A percentile compares a stretch with the other conserved stretches of the same genome.
Evolutionary conservation across 805 yeast genomes (phyloP).

Genomic region (Ogataea methylovora): DNA sequence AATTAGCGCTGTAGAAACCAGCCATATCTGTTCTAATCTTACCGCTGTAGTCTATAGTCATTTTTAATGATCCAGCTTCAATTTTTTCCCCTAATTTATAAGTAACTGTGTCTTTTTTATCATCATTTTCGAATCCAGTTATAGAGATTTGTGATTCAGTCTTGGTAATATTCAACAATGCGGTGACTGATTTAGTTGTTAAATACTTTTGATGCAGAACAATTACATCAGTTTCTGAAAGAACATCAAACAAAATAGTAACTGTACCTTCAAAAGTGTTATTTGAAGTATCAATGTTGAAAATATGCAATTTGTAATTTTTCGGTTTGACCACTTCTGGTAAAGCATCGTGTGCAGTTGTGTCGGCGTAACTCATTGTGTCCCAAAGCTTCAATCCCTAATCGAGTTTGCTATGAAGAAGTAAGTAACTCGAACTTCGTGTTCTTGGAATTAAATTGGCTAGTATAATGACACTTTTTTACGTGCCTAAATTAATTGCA

Average conservation of each 20-base stretch:
- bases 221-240: slow-evolving; percentile 33
- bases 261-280: slow-evolving; percentile 43
- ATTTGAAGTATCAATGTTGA: slow-evolving; percentile 46
- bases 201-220: slow-evolving; percentile 42
- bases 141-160: slow-evolving; percentile 20
- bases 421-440: too few relatives aligned
- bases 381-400: too few relatives aligned
- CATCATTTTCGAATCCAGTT: slow-evolving; percentile 24
- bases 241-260: slow-evolving; percentile 38
- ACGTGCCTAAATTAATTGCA: too few relatives aligned
- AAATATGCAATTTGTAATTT: slow-evolving; percentile 60
- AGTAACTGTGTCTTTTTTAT: slow-evolving; percentile 53
- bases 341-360: slow-evolving; percentile 40
- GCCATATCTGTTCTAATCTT: slow-evolving; percentile 48
- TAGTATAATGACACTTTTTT: too few relatives aligned
- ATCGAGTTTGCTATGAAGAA: too few relatives aligned
- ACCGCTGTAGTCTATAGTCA: slow-evolving; percentile 32
- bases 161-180: slow-evolving; percentile 13
- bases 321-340: slow-evolving; percentile 53
- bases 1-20: slow-evolving; percentile 45
- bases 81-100: slow-evolving; percentile 39
- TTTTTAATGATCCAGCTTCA: slow-evolving; percentile 20
- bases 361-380: slow-evolving; percentile 16
- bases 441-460: too few relatives aligned
- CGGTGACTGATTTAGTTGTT: slow-evolving; percentile 19